Percentiles rank a stretch among this genome's conserved stretches.
Conservation (phyloP, 2,329 filamentous ascomycete genomes). For the Botrytis medusae region DNA sequence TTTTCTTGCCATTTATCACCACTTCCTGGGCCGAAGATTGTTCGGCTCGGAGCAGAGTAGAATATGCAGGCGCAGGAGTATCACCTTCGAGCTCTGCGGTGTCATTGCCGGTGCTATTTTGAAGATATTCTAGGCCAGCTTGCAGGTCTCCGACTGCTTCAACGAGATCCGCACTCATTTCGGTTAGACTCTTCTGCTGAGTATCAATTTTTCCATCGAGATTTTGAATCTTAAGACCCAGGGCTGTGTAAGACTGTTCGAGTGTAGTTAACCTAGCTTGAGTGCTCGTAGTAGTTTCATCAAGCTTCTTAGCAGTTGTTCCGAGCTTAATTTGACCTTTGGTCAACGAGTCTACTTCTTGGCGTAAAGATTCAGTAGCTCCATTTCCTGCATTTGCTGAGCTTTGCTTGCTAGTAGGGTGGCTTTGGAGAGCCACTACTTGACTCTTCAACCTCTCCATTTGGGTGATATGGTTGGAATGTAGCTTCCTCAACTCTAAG, state of each 20-base stretch:
- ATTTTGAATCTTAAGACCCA: neutral
- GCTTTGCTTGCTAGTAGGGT: neutral
- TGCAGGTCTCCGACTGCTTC: neutral
- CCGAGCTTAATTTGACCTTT: neutral
- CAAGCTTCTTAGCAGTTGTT: neutral
- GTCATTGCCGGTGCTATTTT: neutral
- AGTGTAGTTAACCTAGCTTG: neutral
- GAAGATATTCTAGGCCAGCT: neutral
- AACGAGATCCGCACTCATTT: neutral
- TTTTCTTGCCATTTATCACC: neutral
- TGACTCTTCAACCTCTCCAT: neutral
- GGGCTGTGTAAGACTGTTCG: neutral
- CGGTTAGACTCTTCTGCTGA: neutral
- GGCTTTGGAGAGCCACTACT: neutral
- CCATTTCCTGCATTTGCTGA: neutral
- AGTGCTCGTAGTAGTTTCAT: neutral
- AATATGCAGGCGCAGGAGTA: too few relatives aligned
- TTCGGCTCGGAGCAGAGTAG: too few relatives aligned
- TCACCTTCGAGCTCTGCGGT: neutral
- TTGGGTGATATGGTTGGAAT: neutral
- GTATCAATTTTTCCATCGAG: neutral
- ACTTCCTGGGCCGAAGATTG: neutral
- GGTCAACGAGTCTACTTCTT: slow-evolving; percentile 9
- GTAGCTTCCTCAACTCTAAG: neutral
- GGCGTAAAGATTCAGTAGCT: slow-evolving; percentile 9